Base-by-base conservation (phyloP, 179 eudicot species). In the Drosera spatulata region DNA sequence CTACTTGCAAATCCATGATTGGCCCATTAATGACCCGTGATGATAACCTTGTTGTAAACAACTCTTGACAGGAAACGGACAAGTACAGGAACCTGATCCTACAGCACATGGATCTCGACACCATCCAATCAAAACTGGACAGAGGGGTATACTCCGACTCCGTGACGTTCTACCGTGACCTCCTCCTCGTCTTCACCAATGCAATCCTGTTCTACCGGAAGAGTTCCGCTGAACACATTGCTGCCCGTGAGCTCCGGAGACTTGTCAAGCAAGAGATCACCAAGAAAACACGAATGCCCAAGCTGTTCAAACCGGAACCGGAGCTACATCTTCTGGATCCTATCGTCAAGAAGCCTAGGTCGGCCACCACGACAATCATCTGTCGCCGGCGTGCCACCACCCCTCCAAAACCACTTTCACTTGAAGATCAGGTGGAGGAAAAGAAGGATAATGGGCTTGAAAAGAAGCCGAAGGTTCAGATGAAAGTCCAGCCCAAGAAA, bases 31-130 rank as follows among this genome's bases (percentile, higher is more conserved):
- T 22, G 33, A 1, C 33, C 33, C 33, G 33, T 22, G 33, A 22
- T 22, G 33, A 22, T 22, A 22, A 22, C 33, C 33, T 22, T 5
- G 69, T 63, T 7, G 62, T 70, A 9, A 73, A 70, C 70, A 77
- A 70, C 43, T 75, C 73, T 0, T 49, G 14, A n/a, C 77, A 80
- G 85, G 71, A 77, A 50, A 74, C 82, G 2, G 77, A 80, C 14
- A 74, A 67, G 71, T 80, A 71, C 66, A 68, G 63, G 51, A 74
- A 64, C 45, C 38, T 67, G 58, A 75, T 80, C 58, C 77, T 81
- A 7, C 79, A 71, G 61, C 82, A 80, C 65, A 69, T 77, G 82
- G 85, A 80, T 70, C 55, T 80, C 41, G 75, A 77, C 48, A 74
- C 68, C 12, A 71, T 77, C 40, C 73, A 74, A 53, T 69, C 69